These are phyloP conservation scores for Chrysanthemum seticuspe DNA, from an alignment of 129 eudicot species.

Conservation along the genomic window DNA sequence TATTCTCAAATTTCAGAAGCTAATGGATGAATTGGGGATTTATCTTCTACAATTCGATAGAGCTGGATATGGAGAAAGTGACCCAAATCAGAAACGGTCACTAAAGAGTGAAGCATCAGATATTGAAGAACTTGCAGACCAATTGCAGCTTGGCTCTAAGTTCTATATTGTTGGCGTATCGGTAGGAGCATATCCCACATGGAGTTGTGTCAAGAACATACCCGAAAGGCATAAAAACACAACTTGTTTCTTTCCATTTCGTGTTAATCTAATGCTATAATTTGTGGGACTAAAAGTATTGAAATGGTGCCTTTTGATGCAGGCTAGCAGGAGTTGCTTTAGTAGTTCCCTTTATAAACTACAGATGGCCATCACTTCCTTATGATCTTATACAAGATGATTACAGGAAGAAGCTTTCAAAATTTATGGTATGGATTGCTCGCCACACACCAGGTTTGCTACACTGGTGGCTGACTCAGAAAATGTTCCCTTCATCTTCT, in stretches of 20 bases:
- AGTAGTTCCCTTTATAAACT: slow-evolving; percentile 75
- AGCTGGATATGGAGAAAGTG: slow-evolving; percentile 99
- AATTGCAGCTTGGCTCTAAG: slow-evolving; percentile 65
- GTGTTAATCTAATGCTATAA: background rate
- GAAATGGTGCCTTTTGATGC: slow-evolving; percentile 14
- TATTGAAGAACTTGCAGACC: slow-evolving; percentile 91
- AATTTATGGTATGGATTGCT: slow-evolving; percentile 44
- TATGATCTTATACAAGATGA: slow-evolving; percentile 62
- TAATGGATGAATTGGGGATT: slow-evolving; percentile 70
- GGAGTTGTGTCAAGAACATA: slow-evolving; percentile 80
- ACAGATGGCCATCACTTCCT: slow-evolving; percentile 90
- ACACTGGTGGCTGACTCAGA: slow-evolving; percentile 96
- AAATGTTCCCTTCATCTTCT: slow-evolving; percentile 71
- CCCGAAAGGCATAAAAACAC: slow-evolving; percentile 67
- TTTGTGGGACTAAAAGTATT: slow-evolving; percentile 4
- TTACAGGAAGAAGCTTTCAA: slow-evolving; percentile 63
- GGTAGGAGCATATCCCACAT: slow-evolving; percentile 75
- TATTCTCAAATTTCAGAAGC: slow-evolving; percentile 47
- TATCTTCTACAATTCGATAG: slow-evolving; percentile 72
- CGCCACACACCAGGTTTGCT: slow-evolving; percentile 73
- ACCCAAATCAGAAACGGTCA: slow-evolving; percentile 80
- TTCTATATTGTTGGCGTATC: slow-evolving; percentile 89
- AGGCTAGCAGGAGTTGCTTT: slow-evolving; percentile 92
- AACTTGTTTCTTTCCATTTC: slow-evolving; percentile 13
- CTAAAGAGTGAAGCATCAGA: slow-evolving; percentile 80